These are phyloP conservation scores for Euptelea pleiosperma DNA, from an alignment of 164 flowering plant species.

Conservation along the genomic window DNA sequence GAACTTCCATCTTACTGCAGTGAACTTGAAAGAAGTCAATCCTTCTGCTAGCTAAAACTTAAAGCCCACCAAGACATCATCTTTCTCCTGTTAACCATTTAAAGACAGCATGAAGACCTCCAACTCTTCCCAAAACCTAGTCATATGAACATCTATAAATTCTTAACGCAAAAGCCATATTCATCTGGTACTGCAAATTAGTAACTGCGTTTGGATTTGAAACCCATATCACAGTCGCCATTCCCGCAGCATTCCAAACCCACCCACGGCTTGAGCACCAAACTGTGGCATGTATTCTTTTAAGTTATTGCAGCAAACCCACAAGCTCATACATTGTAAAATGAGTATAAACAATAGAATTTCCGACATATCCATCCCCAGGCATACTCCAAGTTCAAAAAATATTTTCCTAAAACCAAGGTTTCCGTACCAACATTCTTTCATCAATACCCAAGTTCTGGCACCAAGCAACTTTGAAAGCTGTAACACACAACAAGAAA, in stretches of 20 bases:
- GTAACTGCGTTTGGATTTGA: conserved; percentile 7
- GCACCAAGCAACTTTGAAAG: conserved; percentile 63
- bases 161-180: not conserved
- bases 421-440: conserved; percentile 34
- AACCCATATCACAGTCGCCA: not conserved
- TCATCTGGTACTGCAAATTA: not conserved
- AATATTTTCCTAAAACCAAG: conserved; percentile 20
- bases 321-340: not conserved
- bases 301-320: not conserved
- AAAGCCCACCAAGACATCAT: not conserved
- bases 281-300: not conserved
- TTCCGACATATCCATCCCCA: not conserved
- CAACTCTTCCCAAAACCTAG: not conserved
- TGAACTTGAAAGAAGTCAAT: not conserved
- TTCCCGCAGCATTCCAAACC: not conserved
- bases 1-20: not conserved
- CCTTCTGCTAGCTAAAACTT: not conserved
- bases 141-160: not conserved
- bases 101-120: not conserved
- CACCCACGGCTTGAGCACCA: conserved; percentile 4
- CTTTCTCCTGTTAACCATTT: not conserved
- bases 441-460: conserved; percentile 61
- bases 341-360: not conserved
- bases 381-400: conserved; percentile 9
- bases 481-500: conserved; percentile 69